A percentile compares a stretch with the other conserved stretches of the same genome.
Conservation (phyloP, 176 grass and related monocot genomes). For the Bothriochloa decipiens region DNA sequence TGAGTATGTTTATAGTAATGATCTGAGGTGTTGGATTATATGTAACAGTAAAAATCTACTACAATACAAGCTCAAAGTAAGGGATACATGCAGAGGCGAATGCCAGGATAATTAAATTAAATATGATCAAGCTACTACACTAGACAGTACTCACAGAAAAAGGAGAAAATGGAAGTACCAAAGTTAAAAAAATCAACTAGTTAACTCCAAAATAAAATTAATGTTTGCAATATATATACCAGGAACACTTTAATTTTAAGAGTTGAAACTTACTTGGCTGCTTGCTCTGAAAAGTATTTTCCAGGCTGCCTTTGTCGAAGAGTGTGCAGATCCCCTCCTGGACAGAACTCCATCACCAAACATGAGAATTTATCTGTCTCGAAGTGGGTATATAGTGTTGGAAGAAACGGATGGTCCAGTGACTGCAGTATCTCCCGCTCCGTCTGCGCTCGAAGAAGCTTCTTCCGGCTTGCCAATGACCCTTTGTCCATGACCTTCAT, state of each 20-base stretch:
- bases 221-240: background rate
- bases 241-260: background rate
- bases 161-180: background rate
- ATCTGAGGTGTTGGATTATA: background rate
- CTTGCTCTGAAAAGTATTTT: slow-evolving; percentile 76
- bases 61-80: background rate
- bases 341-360: slow-evolving; percentile 85
- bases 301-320: slow-evolving; percentile 76
- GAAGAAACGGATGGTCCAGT: slow-evolving; percentile 78
- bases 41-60: background rate
- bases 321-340: slow-evolving; percentile 77
- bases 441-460: slow-evolving; percentile 73
- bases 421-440: slow-evolving; percentile 76
- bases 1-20: background rate
- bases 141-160: background rate
- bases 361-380: slow-evolving; percentile 86
- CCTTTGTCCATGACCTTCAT: slow-evolving; percentile 92
- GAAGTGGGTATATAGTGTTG: slow-evolving; percentile 75
- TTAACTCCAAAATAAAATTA: background rate
- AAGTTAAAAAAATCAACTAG: background rate
- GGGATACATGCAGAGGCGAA: background rate
- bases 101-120: background rate
- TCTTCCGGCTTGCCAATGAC: slow-evolving; percentile 67
- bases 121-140: background rate
- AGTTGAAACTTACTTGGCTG: slow-evolving; percentile 68